Evolutionary conservation across 1,139 yeast genomes (phyloP).

Genomic region (Blastobotrys illinoisensis): DNA sequence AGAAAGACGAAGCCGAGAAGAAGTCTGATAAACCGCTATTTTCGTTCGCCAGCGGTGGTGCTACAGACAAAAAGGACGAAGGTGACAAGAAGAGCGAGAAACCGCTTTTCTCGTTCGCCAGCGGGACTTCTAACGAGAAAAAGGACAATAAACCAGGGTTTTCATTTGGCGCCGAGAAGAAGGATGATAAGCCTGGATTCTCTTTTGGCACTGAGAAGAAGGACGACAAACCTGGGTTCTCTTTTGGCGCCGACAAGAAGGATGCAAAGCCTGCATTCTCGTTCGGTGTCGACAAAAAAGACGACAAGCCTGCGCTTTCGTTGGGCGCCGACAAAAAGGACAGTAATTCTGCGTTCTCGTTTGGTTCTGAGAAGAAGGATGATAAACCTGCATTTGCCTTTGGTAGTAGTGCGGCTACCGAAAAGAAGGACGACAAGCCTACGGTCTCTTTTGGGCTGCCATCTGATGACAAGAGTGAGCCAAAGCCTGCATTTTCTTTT

Average conservation of each 20-base stretch:
- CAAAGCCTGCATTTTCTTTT: constrained; percentile 1
- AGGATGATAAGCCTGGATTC: constrained; percentile 2
- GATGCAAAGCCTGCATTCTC: constrained; percentile 8
- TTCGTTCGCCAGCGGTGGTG: constrained; percentile 33
- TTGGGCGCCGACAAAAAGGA: constrained; percentile 19
- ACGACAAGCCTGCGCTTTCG: constrained; percentile 18
- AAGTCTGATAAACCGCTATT: constrained; percentile 21
- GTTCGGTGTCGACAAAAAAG: constrained; percentile 11
- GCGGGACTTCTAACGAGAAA: constrained; percentile 12
- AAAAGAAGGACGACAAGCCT: constrained; percentile 19
- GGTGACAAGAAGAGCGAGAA: constrained; percentile 18
- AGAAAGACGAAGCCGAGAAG: constrained; percentile 4
- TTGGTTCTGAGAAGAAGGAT: background rate
- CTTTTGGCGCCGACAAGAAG: constrained; percentile 24
- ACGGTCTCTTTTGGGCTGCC: constrained; percentile 29
- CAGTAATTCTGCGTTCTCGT: constrained; percentile 22
- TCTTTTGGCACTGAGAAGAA: background rate
- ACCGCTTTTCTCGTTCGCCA: constrained; percentile 30
- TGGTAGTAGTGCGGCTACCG: constrained; percentile 22
- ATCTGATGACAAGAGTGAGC: constrained; percentile 18
- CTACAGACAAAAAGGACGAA: constrained; percentile 23
- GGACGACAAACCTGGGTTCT: constrained; percentile 24
- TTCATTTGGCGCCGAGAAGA: constrained; percentile 23
- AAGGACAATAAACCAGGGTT: constrained; percentile 26
- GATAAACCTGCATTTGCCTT: constrained; percentile 28